Conservation (phyloP, 345 rosid species). For the Gossypium thurberi region DNA sequence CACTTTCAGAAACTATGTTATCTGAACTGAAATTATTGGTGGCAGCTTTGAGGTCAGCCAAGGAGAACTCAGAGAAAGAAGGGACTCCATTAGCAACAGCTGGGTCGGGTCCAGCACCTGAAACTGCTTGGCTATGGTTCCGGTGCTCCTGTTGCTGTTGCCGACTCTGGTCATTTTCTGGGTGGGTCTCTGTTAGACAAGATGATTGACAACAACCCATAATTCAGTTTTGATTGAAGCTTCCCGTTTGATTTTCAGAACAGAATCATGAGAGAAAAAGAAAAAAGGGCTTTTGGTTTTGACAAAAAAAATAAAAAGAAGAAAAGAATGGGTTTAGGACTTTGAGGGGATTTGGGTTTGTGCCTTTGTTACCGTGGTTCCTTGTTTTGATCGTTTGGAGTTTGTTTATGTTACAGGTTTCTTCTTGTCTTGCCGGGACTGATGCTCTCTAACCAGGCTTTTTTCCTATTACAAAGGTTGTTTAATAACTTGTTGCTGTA, state of each 20-base stretch:
- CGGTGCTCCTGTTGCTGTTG: slow-evolving; percentile 22
- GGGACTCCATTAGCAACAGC: slow-evolving; percentile 30
- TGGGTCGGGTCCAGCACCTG: slow-evolving; percentile 27
- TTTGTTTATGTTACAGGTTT: background rate
- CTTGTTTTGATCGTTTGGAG: background rate
- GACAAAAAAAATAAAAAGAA: background rate
- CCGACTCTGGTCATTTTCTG: slow-evolving; percentile 29
- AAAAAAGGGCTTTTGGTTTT: background rate
- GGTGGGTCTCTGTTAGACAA: slow-evolving; percentile 34
- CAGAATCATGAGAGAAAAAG: slow-evolving; percentile 10
- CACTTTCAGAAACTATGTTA: slow-evolving; percentile 67
- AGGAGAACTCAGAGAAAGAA: slow-evolving; percentile 60
- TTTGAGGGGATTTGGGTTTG: background rate
- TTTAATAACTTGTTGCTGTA: background rate
- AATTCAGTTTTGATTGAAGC: slow-evolving; percentile 3
- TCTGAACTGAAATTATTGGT: slow-evolving; percentile 64
- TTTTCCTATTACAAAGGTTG: background rate
- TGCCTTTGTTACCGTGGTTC: background rate
- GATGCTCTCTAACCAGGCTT: background rate
- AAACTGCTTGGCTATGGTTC: slow-evolving; percentile 24
- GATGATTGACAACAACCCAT: slow-evolving; percentile 87
- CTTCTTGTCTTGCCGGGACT: background rate
- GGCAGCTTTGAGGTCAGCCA: slow-evolving; percentile 59
- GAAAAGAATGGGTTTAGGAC: background rate
- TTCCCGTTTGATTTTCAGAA: background rate